phyloP scores from a whole-genome alignment of 495 filamentous ascomycete species.

The Mytilinidion resinicola region DNA sequence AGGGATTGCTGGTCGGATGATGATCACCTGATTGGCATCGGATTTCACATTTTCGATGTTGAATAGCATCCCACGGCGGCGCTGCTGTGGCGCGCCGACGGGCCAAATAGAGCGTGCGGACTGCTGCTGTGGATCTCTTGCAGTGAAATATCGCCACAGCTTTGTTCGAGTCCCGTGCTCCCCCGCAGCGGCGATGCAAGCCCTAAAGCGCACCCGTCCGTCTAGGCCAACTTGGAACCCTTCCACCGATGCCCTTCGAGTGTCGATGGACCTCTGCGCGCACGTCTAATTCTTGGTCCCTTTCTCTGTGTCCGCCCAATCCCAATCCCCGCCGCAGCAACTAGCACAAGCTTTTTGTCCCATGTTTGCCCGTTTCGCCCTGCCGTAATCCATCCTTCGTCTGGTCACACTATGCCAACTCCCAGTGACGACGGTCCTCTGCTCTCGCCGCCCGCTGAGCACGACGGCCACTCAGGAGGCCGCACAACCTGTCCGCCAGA shows the following conservation, averaged over 20 bases:
- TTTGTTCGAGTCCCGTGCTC: background rate
- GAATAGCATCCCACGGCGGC: no score
- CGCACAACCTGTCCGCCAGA: slow-evolving; percentile 57
- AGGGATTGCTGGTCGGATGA: no score
- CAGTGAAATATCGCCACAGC: no score
- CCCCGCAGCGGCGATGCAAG: background rate
- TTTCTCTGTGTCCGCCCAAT: background rate
- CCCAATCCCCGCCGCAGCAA: background rate
- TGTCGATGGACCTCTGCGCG: background rate
- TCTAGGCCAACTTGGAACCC: no score
- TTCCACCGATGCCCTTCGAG: no score
- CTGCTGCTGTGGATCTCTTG: no score
- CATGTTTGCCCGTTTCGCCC: slow-evolving; percentile 20
- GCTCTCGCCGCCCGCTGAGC: slow-evolving; percentile 40
- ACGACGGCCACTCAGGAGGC: slow-evolving; percentile 42
- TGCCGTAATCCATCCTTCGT: slow-evolving; percentile 20
- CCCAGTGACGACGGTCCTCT: slow-evolving; percentile 44
- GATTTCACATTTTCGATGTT: no score
- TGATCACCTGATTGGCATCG: no score
- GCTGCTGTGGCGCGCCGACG: no score
- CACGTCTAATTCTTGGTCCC: background rate
- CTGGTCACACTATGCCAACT: slow-evolving; percentile 52
- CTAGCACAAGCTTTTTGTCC: slow-evolving; percentile 7
- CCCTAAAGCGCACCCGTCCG: background rate
- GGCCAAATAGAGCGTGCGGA: no score